These are phyloP conservation scores for Malassezia arunalokei DNA, from an alignment of 1,284 basidiomycete species.

Conservation along the genomic window DNA sequence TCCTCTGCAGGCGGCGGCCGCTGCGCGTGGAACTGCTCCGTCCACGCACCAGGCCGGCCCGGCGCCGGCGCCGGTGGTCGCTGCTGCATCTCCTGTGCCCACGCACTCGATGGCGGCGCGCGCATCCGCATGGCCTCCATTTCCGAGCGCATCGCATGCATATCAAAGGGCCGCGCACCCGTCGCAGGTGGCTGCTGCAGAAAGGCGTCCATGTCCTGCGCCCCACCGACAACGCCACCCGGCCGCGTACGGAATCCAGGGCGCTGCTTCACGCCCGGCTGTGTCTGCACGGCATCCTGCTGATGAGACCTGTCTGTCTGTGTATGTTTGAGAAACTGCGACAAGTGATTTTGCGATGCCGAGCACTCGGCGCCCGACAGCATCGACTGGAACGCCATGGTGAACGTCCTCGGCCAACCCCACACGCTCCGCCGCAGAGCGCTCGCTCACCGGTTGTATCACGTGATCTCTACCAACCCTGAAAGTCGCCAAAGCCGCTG, in stretches of 20 bases:
- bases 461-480: conserved; percentile 21
- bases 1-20: background rate
- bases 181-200: conserved; percentile 20
- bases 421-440: background rate
- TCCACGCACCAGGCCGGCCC: background rate
- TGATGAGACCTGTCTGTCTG: conserved; percentile 79
- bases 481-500: conserved; percentile 35
- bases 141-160: conserved; percentile 21
- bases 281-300: conserved; percentile 20
- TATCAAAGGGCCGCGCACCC: conserved; percentile 23
- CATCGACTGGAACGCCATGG: conserved; percentile 51
- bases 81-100: conserved; percentile 35
- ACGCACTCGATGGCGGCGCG: conserved; percentile 7
- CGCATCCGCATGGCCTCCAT: conserved; percentile 26
- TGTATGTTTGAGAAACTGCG: conserved; percentile 79
- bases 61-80: background rate
- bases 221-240: background rate
- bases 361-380: conserved; percentile 85
- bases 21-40: conserved; percentile 6
- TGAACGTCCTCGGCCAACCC: background rate
- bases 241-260: conserved; percentile 18
- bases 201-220: conserved; percentile 35
- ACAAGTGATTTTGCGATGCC: conserved; percentile 69
- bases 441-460: background rate
- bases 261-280: background rate